phyloP scores from a whole-genome alignment of 148 eudicot species.

The Rhododendron mucronatum region DNA sequence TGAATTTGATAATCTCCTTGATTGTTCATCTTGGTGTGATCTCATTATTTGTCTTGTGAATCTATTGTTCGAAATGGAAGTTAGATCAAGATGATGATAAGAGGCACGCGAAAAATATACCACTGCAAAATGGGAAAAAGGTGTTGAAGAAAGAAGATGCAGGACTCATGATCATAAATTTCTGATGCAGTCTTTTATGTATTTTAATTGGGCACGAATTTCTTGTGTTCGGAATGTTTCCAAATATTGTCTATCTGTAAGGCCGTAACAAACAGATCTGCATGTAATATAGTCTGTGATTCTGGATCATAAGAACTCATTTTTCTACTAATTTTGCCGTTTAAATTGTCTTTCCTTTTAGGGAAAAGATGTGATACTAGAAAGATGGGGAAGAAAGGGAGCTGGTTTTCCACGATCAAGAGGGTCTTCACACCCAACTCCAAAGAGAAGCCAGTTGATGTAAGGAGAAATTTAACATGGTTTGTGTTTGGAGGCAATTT shows the following conservation, averaged over 20 bases:
- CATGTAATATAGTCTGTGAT: neutral
- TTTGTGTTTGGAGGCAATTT: neutral
- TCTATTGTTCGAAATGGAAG: neutral
- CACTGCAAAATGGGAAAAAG: neutral
- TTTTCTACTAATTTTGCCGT: neutral
- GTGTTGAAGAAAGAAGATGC: neutral
- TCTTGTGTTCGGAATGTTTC: neutral
- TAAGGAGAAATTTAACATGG: constrained; percentile 28
- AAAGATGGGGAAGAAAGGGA: constrained; percentile 93
- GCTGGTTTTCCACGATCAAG: constrained; percentile 97
- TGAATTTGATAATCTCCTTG: neutral
- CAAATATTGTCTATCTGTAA: neutral
- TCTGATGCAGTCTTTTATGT: neutral
- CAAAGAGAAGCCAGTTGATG: constrained; percentile 67
- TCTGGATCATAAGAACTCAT: neutral
- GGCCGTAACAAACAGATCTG: neutral
- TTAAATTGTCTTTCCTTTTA: neutral
- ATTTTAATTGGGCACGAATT: neutral
- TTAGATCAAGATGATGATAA: neutral
- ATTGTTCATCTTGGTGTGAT: neutral
- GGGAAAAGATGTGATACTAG: constrained; percentile 55
- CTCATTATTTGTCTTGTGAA: neutral
- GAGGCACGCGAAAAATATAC: neutral
- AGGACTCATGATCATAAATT: neutral
- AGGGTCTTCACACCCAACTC: constrained; percentile 71